phyloP scores from a whole-genome alignment of 2,329 filamentous ascomycete species.

The Microsporum ferrugineum region DNA sequence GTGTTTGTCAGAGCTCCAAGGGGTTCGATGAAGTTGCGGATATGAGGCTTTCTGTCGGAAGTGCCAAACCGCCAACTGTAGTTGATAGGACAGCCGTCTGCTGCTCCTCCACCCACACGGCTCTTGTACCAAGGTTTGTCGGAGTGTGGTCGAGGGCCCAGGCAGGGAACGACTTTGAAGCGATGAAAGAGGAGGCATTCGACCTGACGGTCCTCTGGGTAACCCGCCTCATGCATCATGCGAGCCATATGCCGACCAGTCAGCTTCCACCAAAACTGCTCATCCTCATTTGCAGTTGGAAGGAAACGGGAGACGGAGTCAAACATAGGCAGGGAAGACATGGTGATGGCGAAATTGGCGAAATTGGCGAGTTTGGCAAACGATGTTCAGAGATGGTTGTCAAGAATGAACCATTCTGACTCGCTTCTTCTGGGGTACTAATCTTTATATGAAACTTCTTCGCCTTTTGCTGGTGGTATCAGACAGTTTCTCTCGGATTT shows the following conservation, averaged over 20 bases:
- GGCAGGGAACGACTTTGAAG: not conserved
- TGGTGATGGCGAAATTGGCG: not conserved
- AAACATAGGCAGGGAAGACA: not conserved
- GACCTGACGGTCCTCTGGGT: not conserved
- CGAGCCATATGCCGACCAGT: not conserved
- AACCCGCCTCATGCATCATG: conserved; percentile 1
- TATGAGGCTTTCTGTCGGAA: not conserved
- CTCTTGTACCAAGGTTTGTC: not conserved
- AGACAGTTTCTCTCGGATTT: not conserved
- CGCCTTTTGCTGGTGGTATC: not conserved
- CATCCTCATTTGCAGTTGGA: not conserved
- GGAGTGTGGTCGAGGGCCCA: not conserved
- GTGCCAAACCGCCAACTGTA: conserved; percentile 2
- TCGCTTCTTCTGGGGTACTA: not conserved
- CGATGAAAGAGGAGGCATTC: not conserved
- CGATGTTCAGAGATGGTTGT: not conserved
- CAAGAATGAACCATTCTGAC: not conserved
- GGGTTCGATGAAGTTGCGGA: not conserved
- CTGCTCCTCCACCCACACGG: not conserved
- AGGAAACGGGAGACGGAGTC: not conserved
- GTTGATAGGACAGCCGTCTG: not conserved
- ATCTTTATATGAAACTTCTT: not conserved
- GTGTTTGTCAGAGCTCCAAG: not conserved
- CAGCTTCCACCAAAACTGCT: not conserved
- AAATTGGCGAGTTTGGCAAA: not conserved